A percentile compares a stretch with the other conserved stretches of the same genome.
phyloP scores from a whole-genome alignment of 2,329 filamentous ascomycete species.

The Dothidotthia symphoricarpi region DNA sequence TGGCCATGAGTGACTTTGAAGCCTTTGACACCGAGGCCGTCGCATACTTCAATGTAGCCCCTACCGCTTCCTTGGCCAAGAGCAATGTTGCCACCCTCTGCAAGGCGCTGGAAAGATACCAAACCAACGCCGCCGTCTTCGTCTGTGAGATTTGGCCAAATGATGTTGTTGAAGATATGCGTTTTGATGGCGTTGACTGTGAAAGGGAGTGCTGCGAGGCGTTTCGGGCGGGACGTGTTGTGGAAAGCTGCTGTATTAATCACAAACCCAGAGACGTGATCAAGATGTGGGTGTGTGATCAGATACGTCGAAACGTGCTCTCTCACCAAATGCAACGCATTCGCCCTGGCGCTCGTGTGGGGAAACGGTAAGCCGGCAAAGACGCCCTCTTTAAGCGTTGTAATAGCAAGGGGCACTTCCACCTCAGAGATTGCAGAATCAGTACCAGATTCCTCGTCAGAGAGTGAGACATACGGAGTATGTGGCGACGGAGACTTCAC shows the following conservation, averaged over 20 bases:
- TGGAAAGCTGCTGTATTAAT: conserved; percentile 89
- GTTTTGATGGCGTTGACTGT: conserved; percentile 91
- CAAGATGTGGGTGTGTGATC: conserved; percentile 95
- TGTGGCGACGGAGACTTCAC: conserved; percentile 28
- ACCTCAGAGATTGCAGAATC: conserved; percentile 29
- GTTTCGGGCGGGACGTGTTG: conserved; percentile 73
- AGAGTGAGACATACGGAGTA: conserved; percentile 17
- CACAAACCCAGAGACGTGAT: conserved; percentile 87
- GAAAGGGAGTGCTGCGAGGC: conserved; percentile 77
- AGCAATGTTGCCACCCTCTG: conserved; percentile 83
- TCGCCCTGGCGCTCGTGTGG: conserved; percentile 65
- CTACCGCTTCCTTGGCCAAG: conserved; percentile 75
- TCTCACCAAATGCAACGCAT: conserved; percentile 76
- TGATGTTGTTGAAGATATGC: conserved; percentile 96
- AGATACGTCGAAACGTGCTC: conserved; percentile 83
- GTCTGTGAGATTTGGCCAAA: conserved; percentile 96
- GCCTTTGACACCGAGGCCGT: conserved; percentile 83
- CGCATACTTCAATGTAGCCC: conserved; percentile 85
- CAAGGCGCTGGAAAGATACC: conserved; percentile 83
- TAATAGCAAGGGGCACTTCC: conserved; percentile 47
- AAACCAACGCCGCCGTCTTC: conserved; percentile 93
- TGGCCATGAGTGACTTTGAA: conserved; percentile 87
- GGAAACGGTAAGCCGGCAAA: conserved; percentile 77
- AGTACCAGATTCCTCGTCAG: conserved; percentile 31
- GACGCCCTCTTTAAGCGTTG: conserved; percentile 62